Conservation (phyloP, 208 protist genomes). For the Trypanosoma scelopori region DNA sequence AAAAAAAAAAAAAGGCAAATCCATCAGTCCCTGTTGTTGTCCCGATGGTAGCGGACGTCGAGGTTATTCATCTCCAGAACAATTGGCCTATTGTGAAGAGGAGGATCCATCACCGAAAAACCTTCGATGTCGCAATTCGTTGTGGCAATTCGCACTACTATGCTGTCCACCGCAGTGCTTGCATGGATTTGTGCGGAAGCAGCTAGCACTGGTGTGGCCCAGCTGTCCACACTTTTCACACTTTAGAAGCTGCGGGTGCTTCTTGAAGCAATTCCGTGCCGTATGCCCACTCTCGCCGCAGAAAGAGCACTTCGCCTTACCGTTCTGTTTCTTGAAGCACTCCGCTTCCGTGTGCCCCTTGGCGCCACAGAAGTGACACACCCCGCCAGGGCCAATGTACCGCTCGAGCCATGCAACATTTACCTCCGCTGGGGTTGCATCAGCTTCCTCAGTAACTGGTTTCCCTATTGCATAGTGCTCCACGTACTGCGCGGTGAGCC, state of each 20-base stretch:
- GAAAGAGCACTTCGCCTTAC: slow-evolving; percentile 36
- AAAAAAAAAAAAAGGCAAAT: neutral
- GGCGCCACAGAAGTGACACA: slow-evolving; percentile 73
- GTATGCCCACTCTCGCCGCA: slow-evolving; percentile 55
- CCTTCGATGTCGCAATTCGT: slow-evolving; percentile 29
- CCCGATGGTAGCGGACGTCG: neutral
- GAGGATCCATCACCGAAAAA: slow-evolving; percentile 28
- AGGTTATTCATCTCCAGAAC: neutral
- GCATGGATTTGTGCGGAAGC: slow-evolving; percentile 86
- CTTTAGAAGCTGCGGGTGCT: slow-evolving; percentile 76
- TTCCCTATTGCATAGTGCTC: slow-evolving; percentile 64
- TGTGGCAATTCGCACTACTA: slow-evolving; percentile 81
- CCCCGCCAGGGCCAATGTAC: slow-evolving; percentile 77
- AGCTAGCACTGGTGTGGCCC: slow-evolving; percentile 70
- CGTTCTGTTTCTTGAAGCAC: slow-evolving; percentile 82
- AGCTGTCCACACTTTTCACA: slow-evolving; percentile 84
- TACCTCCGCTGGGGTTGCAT: slow-evolving; percentile 70
- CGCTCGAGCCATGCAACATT: slow-evolving; percentile 69
- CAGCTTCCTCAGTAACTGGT: slow-evolving; percentile 66
- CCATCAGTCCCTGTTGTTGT: no score
- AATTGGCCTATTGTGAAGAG: neutral
- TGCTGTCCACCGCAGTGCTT: slow-evolving; percentile 87
- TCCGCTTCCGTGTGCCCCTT: slow-evolving; percentile 82
- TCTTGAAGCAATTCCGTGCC: slow-evolving; percentile 46
- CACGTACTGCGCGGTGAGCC: slow-evolving; percentile 76